phyloP scores from a whole-genome alignment of 2,329 filamentous ascomycete genomes.

The Macrophomina pseudophaseolina region DNA sequence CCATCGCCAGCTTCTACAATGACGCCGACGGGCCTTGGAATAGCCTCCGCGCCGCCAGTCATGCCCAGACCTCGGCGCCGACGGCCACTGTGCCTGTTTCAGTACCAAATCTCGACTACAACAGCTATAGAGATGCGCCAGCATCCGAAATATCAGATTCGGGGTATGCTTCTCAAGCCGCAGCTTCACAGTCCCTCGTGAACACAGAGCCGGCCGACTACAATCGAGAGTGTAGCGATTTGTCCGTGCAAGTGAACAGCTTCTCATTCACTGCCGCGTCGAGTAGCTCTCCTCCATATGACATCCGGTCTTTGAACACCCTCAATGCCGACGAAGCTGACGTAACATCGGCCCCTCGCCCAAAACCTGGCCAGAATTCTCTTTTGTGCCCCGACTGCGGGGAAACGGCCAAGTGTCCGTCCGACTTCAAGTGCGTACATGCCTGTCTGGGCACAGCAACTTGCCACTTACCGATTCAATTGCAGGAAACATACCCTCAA shows the following conservation, averaged over 20 bases:
- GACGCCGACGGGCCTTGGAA: conserved; percentile 25
- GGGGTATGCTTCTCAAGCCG: conserved; percentile 38
- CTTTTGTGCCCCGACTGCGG: conserved; percentile 33
- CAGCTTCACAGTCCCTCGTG: conserved; percentile 36
- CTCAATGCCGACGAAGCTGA: conserved; percentile 2
- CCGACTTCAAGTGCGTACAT: conserved; percentile 43
- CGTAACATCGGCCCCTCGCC: neutral
- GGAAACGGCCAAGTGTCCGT: conserved; percentile 39
- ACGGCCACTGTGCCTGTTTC: neutral
- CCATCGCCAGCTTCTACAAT: conserved; percentile 21
- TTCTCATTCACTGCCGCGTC: conserved; percentile 11
- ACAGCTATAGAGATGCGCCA: conserved; percentile 30
- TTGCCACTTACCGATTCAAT: neutral
- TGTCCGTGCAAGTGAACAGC: conserved; percentile 17
- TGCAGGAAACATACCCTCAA: conserved; percentile 74
- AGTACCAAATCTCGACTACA: conserved; percentile 29
- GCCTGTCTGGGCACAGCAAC: neutral
- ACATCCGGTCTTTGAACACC: neutral
- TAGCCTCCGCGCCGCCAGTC: conserved; percentile 17
- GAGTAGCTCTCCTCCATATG: conserved; percentile 1
- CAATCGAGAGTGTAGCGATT: conserved; percentile 12
- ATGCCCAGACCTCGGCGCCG: neutral
- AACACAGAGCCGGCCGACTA: conserved; percentile 36
- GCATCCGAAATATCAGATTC: conserved; percentile 41
- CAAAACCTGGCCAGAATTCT: neutral